These are phyloP conservation scores for Rosa hybrid DNA, from an alignment of 331 rosid species.

Conservation along the genomic window DNA sequence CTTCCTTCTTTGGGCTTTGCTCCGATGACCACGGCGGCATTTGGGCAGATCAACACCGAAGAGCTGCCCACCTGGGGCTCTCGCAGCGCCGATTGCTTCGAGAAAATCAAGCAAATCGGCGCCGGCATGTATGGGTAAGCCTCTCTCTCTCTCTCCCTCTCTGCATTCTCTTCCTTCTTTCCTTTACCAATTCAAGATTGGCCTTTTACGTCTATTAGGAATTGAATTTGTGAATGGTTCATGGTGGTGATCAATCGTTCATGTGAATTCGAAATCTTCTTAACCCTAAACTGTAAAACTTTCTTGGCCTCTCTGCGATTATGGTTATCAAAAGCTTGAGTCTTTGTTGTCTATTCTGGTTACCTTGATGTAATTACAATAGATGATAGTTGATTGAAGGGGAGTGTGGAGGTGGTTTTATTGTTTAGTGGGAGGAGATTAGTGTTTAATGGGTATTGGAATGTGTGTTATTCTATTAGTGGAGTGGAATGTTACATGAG, in stretches of 20 bases:
- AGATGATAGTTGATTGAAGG: not conserved
- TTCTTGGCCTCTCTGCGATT: not conserved
- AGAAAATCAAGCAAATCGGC: slow-evolving; percentile 79
- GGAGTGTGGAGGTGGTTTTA: not conserved
- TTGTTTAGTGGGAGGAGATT: not conserved
- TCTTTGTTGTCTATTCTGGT: not conserved
- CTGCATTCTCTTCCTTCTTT: not conserved
- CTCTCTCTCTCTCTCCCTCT: not conserved
- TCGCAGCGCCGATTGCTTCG: slow-evolving; percentile 73
- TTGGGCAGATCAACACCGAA: slow-evolving; percentile 58
- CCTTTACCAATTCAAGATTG: not conserved
- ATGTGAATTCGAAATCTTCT: not conserved
- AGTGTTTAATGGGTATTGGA: not conserved
- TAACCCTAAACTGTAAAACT: not conserved
- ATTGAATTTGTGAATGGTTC: not conserved
- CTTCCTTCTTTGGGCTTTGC: too few species aligned
- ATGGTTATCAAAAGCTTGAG: not conserved
- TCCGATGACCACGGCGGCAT: slow-evolving; percentile 50
- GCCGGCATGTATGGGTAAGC: slow-evolving; percentile 82
- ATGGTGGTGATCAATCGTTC: not conserved
- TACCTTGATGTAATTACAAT: too few species aligned
- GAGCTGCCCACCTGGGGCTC: slow-evolving; percentile 71
- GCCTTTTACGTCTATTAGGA: not conserved
- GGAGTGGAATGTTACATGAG: not conserved
- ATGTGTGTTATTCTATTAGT: not conserved